phyloP scores from a whole-genome alignment of 116 monocot genomes.

The Thalassia testudinum region DNA sequence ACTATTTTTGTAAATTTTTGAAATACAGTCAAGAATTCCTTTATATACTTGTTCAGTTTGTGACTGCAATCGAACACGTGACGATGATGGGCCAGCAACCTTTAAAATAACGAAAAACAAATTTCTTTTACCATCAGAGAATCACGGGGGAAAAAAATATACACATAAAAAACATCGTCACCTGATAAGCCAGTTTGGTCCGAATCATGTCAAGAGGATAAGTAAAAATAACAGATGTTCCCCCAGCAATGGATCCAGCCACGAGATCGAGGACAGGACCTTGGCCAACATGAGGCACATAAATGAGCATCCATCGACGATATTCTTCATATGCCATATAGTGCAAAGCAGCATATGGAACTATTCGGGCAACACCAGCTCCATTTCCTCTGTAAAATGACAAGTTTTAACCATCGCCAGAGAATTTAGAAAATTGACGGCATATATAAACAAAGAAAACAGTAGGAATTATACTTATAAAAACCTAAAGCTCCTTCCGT shows the following conservation, averaged over 20 bases:
- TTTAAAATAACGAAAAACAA: slow-evolving; percentile 6
- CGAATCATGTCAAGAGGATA: slow-evolving; percentile 94
- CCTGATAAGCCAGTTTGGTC: slow-evolving; percentile 96
- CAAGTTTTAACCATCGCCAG: not conserved
- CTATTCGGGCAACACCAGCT: slow-evolving; percentile 86
- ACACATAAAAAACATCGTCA: slow-evolving; percentile 2
- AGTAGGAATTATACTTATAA: slow-evolving; percentile 11
- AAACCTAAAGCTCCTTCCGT: slow-evolving; percentile 80
- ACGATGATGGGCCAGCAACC: slow-evolving; percentile 37
- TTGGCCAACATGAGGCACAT: slow-evolving; percentile 36
- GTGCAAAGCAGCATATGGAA: slow-evolving; percentile 97
- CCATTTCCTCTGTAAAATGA: slow-evolving; percentile 62
- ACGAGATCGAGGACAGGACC: slow-evolving; percentile 85
- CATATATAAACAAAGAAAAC: not conserved
- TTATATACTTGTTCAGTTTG: slow-evolving; percentile 41
- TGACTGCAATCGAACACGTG: slow-evolving; percentile 18
- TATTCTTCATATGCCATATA: slow-evolving; percentile 98
- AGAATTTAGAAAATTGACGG: slow-evolving; percentile 1
- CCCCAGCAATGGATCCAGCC: slow-evolving; percentile 76
- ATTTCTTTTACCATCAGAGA: too few species aligned
- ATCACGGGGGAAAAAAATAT: not conserved
- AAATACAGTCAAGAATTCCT: slow-evolving; percentile 80
- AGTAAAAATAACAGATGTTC: slow-evolving; percentile 79
- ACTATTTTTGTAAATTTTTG: slow-evolving; percentile 47
- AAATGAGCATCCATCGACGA: slow-evolving; percentile 54